Percentiles rank a stretch among this genome's conserved stretches.
These are phyloP conservation scores for Thalassiosira hispida DNA, from an alignment of 352 stramenopile genomes.

Conservation along the genomic window DNA sequence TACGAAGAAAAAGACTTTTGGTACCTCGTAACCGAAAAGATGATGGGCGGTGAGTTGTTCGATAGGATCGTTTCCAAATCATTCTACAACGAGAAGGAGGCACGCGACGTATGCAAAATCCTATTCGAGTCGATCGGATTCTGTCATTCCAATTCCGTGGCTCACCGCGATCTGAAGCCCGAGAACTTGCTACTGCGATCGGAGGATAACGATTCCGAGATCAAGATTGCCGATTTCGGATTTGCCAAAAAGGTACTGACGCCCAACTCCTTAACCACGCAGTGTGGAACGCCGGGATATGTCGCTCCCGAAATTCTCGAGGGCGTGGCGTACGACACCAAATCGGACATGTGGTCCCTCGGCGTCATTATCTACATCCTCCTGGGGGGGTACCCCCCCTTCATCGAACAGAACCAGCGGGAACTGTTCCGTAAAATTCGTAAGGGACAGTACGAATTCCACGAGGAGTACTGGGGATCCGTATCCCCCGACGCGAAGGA, in stretches of 20 bases:
- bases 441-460: conserved; percentile 93
- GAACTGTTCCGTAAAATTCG: conserved; percentile 95
- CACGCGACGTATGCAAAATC: conserved; percentile 91
- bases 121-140: conserved; percentile 85
- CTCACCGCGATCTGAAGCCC: conserved; percentile 85
- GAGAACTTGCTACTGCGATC: conserved; percentile 87
- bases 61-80: conserved; percentile 95
- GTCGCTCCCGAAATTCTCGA: conserved; percentile 96
- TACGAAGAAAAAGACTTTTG: conserved; percentile 80
- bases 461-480: conserved; percentile 95
- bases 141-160: conserved; percentile 76
- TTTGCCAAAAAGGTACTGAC: conserved; percentile 82
- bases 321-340: conserved; percentile 90
- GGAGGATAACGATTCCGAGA: conserved; percentile 83
- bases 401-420: conserved; percentile 94
- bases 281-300: conserved; percentile 95
- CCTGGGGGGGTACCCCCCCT: conserved; percentile 88
- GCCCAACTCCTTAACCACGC: conserved; percentile 88
- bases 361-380: conserved; percentile 97
- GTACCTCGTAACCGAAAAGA: conserved; percentile 80
- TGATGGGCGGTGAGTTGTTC: conserved; percentile 91
- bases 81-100: conserved; percentile 97
- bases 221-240: conserved; percentile 85
- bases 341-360: conserved; percentile 96
- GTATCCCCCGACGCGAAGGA: conserved; percentile 94